Conservation (phyloP, 2,329 filamentous ascomycete genomes). For the Aspergillus quadricinctus region DNA sequence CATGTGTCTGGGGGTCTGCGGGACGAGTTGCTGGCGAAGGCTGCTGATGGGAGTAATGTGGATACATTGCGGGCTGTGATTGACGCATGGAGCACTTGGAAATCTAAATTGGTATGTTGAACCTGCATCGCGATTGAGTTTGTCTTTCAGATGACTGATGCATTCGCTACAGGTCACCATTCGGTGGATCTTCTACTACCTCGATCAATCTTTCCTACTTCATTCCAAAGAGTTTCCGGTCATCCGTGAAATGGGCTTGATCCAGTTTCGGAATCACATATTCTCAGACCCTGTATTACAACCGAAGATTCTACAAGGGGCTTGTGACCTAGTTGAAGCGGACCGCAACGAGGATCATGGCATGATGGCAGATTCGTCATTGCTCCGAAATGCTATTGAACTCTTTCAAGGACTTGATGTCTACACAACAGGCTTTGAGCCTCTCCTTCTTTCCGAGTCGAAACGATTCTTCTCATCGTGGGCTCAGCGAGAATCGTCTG, state of each 20-base stretch:
- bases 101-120: conserved; percentile 62
- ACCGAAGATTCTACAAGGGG: conserved; percentile 58
- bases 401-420: conserved; percentile 83
- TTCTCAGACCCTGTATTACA: conserved; percentile 53
- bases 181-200: conserved; percentile 85
- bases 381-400: conserved; percentile 71
- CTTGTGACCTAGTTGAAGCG: conserved; percentile 69
- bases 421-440: conserved; percentile 77
- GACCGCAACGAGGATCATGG: conserved; percentile 58
- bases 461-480: conserved; percentile 65
- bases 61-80: conserved; percentile 60
- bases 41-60: conserved; percentile 54
- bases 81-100: conserved; percentile 72
- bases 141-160: neutral
- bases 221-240: conserved; percentile 65
- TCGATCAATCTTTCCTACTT: conserved; percentile 84
- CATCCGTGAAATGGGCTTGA: conserved; percentile 75
- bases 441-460: conserved; percentile 64
- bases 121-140: neutral
- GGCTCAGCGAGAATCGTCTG: conserved; percentile 60
- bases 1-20: conserved; percentile 59
- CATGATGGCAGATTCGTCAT: conserved; percentile 53
- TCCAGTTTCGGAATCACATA: conserved; percentile 64
- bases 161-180: conserved; percentile 58
- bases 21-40: conserved; percentile 53